Conservation (phyloP, 345 rosid genomes). For the Carallia pectinifolia region DNA sequence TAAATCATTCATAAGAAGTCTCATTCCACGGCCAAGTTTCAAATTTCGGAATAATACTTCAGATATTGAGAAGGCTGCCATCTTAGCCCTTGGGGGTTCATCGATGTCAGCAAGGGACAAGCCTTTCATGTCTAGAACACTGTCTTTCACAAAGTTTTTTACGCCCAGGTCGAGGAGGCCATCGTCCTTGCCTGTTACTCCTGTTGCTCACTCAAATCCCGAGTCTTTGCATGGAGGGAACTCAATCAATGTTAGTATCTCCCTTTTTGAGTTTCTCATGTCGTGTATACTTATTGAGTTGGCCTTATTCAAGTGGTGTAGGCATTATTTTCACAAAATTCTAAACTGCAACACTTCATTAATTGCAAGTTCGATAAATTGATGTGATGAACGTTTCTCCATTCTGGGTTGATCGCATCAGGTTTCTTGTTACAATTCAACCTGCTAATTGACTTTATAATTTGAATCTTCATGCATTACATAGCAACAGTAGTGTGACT, state of each 20-base stretch:
- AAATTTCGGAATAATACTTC: slow-evolving; percentile 44
- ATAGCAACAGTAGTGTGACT: not conserved
- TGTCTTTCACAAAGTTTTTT: slow-evolving; percentile 59
- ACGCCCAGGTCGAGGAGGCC: slow-evolving; percentile 51
- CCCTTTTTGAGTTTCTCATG: not conserved
- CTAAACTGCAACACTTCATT: not conserved
- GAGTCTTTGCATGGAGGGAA: slow-evolving; percentile 79
- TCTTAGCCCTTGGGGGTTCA: slow-evolving; percentile 60
- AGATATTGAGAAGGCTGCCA: slow-evolving; percentile 77
- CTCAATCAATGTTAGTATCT: slow-evolving; percentile 42
- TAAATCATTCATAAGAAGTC: slow-evolving; percentile 50
- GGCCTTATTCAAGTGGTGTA: not conserved
- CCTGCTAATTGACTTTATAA: not conserved
- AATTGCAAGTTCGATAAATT: not conserved
- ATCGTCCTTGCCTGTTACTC: slow-evolving; percentile 70
- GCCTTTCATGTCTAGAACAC: slow-evolving; percentile 48
- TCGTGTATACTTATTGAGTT: not conserved
- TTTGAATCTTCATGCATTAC: not conserved
- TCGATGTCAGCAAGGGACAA: slow-evolving; percentile 31
- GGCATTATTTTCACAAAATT: slow-evolving; percentile 2
- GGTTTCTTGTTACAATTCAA: not conserved
- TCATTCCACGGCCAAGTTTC: slow-evolving; percentile 78
- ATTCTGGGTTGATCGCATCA: too few relatives aligned
- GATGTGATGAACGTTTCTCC: not conserved
- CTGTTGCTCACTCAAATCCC: slow-evolving; percentile 75